Conservation (phyloP, 371 early-diverging fungal species). For the Neoconidiobolus thromboides region DNA sequence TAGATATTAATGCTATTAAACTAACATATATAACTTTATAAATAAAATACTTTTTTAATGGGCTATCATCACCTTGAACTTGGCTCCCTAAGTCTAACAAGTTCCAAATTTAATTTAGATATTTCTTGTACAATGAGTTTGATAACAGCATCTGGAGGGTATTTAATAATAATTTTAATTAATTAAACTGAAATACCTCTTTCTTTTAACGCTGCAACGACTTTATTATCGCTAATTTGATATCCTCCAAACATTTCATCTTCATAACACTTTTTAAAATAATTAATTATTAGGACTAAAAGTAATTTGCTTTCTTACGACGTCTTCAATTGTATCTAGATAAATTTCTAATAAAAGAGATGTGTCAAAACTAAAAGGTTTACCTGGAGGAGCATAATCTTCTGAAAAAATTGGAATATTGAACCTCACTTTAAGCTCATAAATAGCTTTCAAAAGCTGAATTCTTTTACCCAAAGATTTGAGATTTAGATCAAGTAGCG, state of each 20-base stretch:
- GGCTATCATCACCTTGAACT: too few species aligned
- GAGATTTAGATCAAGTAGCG: not conserved
- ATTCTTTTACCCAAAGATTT: constrained; percentile 3
- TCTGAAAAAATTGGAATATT: constrained; percentile 61
- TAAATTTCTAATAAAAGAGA: not conserved
- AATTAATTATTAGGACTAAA: not conserved
- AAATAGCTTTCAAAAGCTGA: constrained; percentile 1
- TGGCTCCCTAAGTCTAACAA: constrained; percentile 21
- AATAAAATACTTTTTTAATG: too few species aligned
- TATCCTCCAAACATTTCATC: constrained; percentile 8
- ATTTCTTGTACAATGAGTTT: constrained; percentile 30
- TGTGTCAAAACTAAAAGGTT: constrained; percentile 6
- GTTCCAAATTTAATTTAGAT: constrained; percentile 21
- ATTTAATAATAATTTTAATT: not conserved
- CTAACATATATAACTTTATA: too few species aligned
- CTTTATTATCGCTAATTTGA: constrained; percentile 23
- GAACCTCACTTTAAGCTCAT: constrained; percentile 14
- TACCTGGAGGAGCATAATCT: constrained; percentile 73
- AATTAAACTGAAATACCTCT: constrained; percentile 16
- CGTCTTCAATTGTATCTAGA: not conserved
- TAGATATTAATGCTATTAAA: too few species aligned
- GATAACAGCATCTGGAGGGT: constrained; percentile 21
- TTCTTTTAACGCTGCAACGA: constrained; percentile 33
- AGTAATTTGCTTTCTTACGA: not conserved
- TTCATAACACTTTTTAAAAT: not conserved